phyloP scores from a whole-genome alignment of 2,329 filamentous ascomycete genomes.

The Alternaria sp. region DNA sequence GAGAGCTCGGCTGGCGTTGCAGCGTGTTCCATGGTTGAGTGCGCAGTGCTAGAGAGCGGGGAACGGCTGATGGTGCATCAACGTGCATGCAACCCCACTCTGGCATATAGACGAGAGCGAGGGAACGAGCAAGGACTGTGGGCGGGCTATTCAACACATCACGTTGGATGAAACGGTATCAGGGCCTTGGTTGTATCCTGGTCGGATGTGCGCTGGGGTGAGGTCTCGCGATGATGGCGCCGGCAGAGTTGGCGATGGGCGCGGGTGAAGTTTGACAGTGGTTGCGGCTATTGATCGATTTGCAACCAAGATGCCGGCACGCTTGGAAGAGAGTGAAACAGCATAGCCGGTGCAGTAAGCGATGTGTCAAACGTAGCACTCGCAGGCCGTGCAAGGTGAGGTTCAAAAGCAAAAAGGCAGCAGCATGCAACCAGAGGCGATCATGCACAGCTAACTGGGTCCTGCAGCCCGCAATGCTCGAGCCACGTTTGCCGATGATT shows the following conservation, averaged over 20 bases:
- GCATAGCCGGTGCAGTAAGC: neutral
- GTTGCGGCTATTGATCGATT: conserved; percentile 17
- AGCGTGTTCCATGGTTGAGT: conserved; percentile 12
- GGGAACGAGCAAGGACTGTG: neutral
- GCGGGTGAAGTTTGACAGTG: conserved; percentile 14
- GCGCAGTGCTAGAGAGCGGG: conserved; percentile 20
- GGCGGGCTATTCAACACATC: conserved; percentile 9
- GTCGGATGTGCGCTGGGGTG: conserved; percentile 9
- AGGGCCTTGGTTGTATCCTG: conserved; percentile 12
- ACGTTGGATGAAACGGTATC: conserved; percentile 13
- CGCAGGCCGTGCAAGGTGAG: neutral
- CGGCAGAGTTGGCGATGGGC: conserved; percentile 6
- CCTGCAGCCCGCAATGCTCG: conserved; percentile 13
- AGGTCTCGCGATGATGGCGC: conserved; percentile 9
- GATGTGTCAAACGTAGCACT: conserved; percentile 17
- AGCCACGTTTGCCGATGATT: conserved; percentile 32
- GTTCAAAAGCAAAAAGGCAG: conserved; percentile 9
- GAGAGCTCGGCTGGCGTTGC: conserved; percentile 19
- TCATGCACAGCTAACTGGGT: conserved; percentile 15
- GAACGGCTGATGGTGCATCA: conserved; percentile 22
- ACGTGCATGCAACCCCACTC: conserved; percentile 18
- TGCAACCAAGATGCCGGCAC: conserved; percentile 5
- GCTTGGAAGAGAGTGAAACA: conserved; percentile 13
- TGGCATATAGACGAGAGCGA: conserved; percentile 4
- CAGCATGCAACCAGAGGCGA: conserved; percentile 18